phyloP scores from a whole-genome alignment of 2,329 filamentous ascomycete genomes.

The Trematosphaeria pertusa region DNA sequence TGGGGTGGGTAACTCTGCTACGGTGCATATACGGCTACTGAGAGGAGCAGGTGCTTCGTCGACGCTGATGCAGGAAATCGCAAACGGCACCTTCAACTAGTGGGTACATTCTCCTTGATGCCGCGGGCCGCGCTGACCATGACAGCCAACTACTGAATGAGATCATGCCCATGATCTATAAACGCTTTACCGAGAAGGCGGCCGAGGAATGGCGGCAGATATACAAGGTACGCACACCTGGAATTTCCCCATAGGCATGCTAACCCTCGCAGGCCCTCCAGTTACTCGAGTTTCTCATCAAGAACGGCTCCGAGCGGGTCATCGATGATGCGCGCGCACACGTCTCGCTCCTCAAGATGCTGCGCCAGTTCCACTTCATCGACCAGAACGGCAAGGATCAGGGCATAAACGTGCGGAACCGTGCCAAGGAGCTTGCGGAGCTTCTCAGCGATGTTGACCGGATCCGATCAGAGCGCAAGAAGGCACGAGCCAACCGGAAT shows the following conservation, averaged over 20 bases:
- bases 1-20: constrained; percentile 77
- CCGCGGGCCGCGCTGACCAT: constrained; percentile 26
- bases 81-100: constrained; percentile 98
- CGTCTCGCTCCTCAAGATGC: constrained; percentile 95
- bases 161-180: constrained; percentile 99
- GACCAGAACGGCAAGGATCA: constrained; percentile 97
- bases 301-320: constrained; percentile 96
- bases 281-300: constrained; percentile 94
- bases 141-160: constrained; percentile 92
- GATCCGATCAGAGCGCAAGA: constrained; percentile 79
- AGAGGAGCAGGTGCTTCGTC: constrained; percentile 69
- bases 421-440: constrained; percentile 93
- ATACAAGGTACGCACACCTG: constrained; percentile 74
- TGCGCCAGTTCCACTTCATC: constrained; percentile 97
- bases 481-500: constrained; percentile 85
- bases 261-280: constrained; percentile 69
- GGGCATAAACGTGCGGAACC: constrained; percentile 95
- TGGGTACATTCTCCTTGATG: constrained; percentile 56
- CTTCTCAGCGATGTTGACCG: constrained; percentile 91
- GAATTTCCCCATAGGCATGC: constrained; percentile 1
- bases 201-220: constrained; percentile 99
- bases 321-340: constrained; percentile 97
- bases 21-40: constrained; percentile 11
- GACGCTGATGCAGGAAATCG: constrained; percentile 95
- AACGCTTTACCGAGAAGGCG: constrained; percentile 96